These are phyloP conservation scores for Sporothrix luriei DNA, from an alignment of 2,329 filamentous ascomycete species.

Conservation along the genomic window DNA sequence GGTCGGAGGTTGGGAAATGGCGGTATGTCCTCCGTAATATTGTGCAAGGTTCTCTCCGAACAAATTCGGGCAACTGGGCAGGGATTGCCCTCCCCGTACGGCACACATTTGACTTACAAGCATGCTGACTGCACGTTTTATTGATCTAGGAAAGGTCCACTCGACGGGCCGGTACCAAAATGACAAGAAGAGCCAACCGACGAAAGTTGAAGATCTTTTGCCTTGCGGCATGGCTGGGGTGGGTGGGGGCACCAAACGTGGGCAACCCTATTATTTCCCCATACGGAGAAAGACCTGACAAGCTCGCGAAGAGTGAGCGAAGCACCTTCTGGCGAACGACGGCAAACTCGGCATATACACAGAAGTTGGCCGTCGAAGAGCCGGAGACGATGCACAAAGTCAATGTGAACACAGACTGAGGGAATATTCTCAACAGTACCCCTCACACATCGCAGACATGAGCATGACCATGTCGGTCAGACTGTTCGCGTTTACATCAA, in stretches of 20 bases:
- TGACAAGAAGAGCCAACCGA: conserved; percentile 13
- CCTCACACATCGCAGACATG: background rate
- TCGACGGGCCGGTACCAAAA: conserved; percentile 21
- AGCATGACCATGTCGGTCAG: background rate
- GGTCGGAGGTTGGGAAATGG: conserved; percentile 22
- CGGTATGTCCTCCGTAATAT: conserved; percentile 16
- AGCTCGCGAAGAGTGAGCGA: background rate
- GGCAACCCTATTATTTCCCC: conserved; percentile 11
- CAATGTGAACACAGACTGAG: background rate
- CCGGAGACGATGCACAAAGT: background rate
- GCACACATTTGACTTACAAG: background rate
- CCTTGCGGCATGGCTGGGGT: background rate
- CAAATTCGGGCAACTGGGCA: conserved; percentile 11
- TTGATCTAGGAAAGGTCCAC: conserved; percentile 27
- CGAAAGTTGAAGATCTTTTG: conserved; percentile 6
- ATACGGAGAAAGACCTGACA: background rate
- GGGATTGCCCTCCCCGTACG: background rate
- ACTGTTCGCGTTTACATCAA: background rate
- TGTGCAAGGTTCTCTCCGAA: conserved; percentile 2
- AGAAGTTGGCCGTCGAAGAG: background rate
- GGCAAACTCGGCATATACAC: background rate
- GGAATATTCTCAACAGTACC: background rate
- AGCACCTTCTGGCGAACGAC: background rate
- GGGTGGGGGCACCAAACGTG: conserved; percentile 1
- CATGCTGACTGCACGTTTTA: conserved; percentile 19